phyloP scores from a whole-genome alignment of 2,329 filamentous ascomycete genomes.

The Fusarium burgessii region DNA sequence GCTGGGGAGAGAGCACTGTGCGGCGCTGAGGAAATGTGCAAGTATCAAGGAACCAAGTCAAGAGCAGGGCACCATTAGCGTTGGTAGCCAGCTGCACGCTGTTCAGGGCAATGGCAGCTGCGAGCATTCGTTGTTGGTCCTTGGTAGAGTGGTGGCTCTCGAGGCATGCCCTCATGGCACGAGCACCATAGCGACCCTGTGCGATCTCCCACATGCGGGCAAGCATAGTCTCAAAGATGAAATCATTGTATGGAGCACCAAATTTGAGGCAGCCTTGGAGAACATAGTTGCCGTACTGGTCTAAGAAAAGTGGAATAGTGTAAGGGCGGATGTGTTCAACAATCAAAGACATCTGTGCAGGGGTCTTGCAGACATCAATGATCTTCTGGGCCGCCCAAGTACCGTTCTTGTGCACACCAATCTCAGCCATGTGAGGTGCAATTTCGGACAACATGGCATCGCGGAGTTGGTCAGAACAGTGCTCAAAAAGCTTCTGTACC shows the following conservation, averaged over 20 bases:
- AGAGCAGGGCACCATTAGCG: constrained; percentile 89
- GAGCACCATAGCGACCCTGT: constrained; percentile 92
- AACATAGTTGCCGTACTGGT: constrained; percentile 99
- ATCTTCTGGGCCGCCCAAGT: constrained; percentile 99
- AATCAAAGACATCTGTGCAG: constrained; percentile 84
- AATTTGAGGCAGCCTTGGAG: constrained; percentile 97
- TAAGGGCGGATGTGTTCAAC: constrained; percentile 87
- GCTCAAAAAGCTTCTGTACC: constrained; percentile 98
- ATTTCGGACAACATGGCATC: constrained; percentile 93
- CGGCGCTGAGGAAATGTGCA: constrained; percentile 94
- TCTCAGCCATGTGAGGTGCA: constrained; percentile 91
- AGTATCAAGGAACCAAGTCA: constrained; percentile 98
- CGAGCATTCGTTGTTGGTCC: constrained; percentile 94
- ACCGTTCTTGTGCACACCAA: constrained; percentile 98
- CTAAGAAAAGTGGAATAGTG: constrained; percentile 90
- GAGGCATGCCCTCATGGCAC: constrained; percentile 95
- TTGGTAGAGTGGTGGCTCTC: constrained; percentile 96
- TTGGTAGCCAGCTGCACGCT: constrained; percentile 97
- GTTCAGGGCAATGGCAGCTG: constrained; percentile 93
- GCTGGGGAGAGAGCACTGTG: constrained; percentile 88
- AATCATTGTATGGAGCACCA: constrained; percentile 88
- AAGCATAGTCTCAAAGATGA: constrained; percentile 98
- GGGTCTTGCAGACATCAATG: constrained; percentile 92
- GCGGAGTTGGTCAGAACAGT: constrained; percentile 89
- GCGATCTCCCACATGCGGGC: constrained; percentile 92